A percentile compares a stretch with the other conserved stretches of the same genome.
Conservation (phyloP, 1,139 yeast species). For the Magnusiomyces fungicola region DNA sequence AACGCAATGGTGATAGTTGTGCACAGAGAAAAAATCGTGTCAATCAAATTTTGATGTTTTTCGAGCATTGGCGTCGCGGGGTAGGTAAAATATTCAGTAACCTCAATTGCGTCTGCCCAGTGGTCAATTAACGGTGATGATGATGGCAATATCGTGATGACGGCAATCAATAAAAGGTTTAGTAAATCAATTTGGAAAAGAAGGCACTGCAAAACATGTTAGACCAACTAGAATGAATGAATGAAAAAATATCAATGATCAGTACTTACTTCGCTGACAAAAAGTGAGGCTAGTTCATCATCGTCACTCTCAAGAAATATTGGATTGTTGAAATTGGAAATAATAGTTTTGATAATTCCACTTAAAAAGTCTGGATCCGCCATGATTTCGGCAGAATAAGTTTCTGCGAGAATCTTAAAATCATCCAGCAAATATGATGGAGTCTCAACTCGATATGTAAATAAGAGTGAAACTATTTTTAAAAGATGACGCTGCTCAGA, state of each 20-base stretch:
- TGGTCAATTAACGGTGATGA: constrained; percentile 30
- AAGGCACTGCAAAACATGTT: constrained; percentile 6
- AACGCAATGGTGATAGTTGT: constrained; percentile 27
- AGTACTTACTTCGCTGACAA: constrained; percentile 18
- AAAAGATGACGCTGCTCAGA: constrained; percentile 22
- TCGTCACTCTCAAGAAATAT: constrained; percentile 15
- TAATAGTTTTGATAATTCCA: constrained; percentile 17
- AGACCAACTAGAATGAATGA: background rate
- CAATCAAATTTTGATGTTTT: constrained; percentile 7
- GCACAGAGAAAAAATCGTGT: constrained; percentile 19
- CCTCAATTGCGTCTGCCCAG: constrained; percentile 54
- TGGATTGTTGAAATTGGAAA: constrained; percentile 14
- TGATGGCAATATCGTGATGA: constrained; percentile 27
- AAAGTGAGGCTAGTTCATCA: constrained; percentile 11
- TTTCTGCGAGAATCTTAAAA: constrained; percentile 9
- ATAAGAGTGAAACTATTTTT: constrained; percentile 19
- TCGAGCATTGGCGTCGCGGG: constrained; percentile 21
- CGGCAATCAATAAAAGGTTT: constrained; percentile 24
- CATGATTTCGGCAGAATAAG: constrained; percentile 23
- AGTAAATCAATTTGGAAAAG: constrained; percentile 21
- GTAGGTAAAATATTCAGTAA: constrained; percentile 37
- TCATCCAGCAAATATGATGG: constrained; percentile 7
- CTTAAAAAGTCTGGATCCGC: constrained; percentile 21
- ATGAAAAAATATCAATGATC: constrained; percentile 11
- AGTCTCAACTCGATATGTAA: constrained; percentile 12